phyloP scores from a whole-genome alignment of 2,329 filamentous ascomycete species.

The Tolypocladium nubicola region DNA sequence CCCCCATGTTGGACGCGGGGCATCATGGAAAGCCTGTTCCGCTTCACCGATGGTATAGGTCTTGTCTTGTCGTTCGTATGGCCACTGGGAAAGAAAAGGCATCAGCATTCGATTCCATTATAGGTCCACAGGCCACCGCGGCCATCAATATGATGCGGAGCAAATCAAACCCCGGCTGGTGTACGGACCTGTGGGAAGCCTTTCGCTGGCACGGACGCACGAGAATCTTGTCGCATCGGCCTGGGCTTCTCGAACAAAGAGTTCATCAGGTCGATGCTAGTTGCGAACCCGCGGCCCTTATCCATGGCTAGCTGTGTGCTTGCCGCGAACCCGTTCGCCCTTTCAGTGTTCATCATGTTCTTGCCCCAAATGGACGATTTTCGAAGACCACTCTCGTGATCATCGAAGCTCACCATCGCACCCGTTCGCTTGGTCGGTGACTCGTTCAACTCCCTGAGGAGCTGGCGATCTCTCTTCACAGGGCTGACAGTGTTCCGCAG shows the following conservation, averaged over 20 bases:
- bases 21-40: conserved; percentile 60
- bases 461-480: conserved; percentile 77
- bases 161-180: conserved; percentile 24
- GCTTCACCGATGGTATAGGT: conserved; percentile 51
- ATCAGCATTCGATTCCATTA: conserved; percentile 33
- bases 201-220: conserved; percentile 41
- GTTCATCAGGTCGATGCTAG: conserved; percentile 93
- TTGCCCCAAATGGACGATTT: conserved; percentile 25
- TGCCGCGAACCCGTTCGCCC: conserved; percentile 15
- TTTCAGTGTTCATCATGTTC: conserved; percentile 17
- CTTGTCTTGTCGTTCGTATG: conserved; percentile 71
- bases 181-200: conserved; percentile 85
- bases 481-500: conserved; percentile 90
- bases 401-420: conserved; percentile 15
- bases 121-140: neutral
- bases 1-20: conserved; percentile 71
- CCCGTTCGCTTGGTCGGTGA: conserved; percentile 25
- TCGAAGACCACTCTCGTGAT: conserved; percentile 39
- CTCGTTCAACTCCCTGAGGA: conserved; percentile 52
- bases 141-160: conserved; percentile 11
- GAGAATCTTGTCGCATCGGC: conserved; percentile 42
- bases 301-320: conserved; percentile 22
- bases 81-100: conserved; percentile 51
- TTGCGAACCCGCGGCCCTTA: conserved; percentile 61
- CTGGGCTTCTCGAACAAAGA: conserved; percentile 73